Conservation (phyloP, 345 rosid species). For the Moricandia arvensis region DNA sequence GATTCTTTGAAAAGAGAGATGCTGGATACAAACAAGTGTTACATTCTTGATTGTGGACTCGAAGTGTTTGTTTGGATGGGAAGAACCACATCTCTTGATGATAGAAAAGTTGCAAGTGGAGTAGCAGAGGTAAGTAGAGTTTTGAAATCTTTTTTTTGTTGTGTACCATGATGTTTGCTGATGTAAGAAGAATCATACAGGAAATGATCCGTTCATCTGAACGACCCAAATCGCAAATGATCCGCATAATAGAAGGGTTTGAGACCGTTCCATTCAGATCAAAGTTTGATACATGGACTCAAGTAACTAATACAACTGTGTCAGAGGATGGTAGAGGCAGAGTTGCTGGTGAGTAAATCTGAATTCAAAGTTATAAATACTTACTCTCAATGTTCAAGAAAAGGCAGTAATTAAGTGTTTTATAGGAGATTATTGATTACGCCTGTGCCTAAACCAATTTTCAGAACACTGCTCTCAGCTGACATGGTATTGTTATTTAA, state of each 20-base stretch:
- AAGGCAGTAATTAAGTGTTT: too few species aligned
- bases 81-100: constrained; percentile 42
- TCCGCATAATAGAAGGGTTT: constrained; percentile 93
- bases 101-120: constrained; percentile 41
- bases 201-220: constrained; percentile 62
- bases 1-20: constrained; percentile 77
- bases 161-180: constrained; percentile 20
- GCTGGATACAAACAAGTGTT: constrained; percentile 72
- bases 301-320: constrained; percentile 62
- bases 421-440: too few species aligned
- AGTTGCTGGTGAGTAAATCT: constrained; percentile 76
- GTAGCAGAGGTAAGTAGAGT: constrained; percentile 35
- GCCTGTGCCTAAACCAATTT: too few species aligned
- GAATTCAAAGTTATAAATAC: not conserved
- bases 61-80: constrained; percentile 47
- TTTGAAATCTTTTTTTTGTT: not conserved
- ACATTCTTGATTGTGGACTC: constrained; percentile 41
- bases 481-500: not conserved
- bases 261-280: constrained; percentile 86
- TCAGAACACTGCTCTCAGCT: not conserved
- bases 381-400: not conserved
- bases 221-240: constrained; percentile 62
- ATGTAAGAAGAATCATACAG: constrained; percentile 45
- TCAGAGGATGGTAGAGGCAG: constrained; percentile 98
- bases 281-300: constrained; percentile 88